Evolutionary conservation across 1,139 yeast genomes (phyloP).

Genomic region (Pichia sp.): DNA sequence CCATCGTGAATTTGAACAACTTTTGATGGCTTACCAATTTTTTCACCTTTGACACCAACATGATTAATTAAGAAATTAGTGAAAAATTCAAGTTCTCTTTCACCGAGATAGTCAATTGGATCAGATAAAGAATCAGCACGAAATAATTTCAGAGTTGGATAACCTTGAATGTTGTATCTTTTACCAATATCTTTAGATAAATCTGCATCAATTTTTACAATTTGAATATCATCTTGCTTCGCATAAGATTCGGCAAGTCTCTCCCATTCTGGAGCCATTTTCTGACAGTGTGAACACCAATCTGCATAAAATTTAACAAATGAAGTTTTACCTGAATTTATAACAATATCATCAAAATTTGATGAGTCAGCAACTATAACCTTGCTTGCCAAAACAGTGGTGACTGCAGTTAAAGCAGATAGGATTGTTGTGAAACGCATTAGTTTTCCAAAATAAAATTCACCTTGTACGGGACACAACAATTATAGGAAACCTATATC

Average conservation of each 20-base stretch:
- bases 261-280: constrained; percentile 57
- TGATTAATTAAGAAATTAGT: constrained; percentile 37
- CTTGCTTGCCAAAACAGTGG: constrained; percentile 9
- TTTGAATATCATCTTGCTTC: constrained; percentile 40
- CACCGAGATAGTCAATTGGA: constrained; percentile 44
- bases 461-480: too few species aligned
- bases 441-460: too few species aligned
- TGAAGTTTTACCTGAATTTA: constrained; percentile 51
- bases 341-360: constrained; percentile 48
- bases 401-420: constrained; percentile 1
- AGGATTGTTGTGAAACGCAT: constrained; percentile 6
- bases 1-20: constrained; percentile 32
- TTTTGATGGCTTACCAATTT: constrained; percentile 17
- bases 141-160: constrained; percentile 57
- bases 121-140: constrained; percentile 37
- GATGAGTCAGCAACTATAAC: constrained; percentile 32
- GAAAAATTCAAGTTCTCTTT: constrained; percentile 39
- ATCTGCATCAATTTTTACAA: constrained; percentile 65
- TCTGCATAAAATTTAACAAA: constrained; percentile 71
- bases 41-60: constrained; percentile 17
- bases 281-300: constrained; percentile 79
- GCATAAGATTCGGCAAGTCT: constrained; percentile 45
- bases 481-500: too few species aligned
- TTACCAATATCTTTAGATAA: constrained; percentile 46
- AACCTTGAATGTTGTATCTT: constrained; percentile 52